Base-by-base conservation (phyloP, 345 rosid species). In the Durio zibethinus region DNA sequence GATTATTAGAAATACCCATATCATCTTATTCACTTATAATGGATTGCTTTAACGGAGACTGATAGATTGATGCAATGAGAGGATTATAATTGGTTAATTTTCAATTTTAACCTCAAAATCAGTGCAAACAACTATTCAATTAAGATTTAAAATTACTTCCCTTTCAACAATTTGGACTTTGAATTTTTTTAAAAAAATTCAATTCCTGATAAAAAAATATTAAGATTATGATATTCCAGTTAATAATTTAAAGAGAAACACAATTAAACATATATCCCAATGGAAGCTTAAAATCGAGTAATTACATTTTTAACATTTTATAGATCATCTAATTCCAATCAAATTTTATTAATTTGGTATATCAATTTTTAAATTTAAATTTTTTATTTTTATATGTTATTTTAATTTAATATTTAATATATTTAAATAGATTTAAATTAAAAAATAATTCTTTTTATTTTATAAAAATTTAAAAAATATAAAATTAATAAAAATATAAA, bases 11-110 rank as follows among this genome's bases (percentile, higher is more conserved):
- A 9, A 82, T 87, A 93, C 97, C 94, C 98, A 93, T 93, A 80
- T 91, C 99, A 80, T 93, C 94, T 35, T 88, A 90, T 78, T 76
- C 94, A 47, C 94, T 90, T 68, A 93, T 90, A 27, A 89, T 69
- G 5, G 97, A 96, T 74, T 96, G 97, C 82, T 86, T 91, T n/a
- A 89, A 83, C 56, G 80, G 80, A 4, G 93, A 91, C 59, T 81
- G 97, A 80, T 96, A 96, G 47, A 96, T 92, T 5, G 97, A 96
- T 15, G 88, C 87, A 1, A 89, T 84, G 20, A 92, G 84, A 48
- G 95, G 97, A 82, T 91, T 97, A 75, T 79, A 8, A 47, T 69
- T 25, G 73, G 31, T 27, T 43, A 43, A 45, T 15, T 25, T 69
- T 69, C 40, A 47, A 69, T n/a, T 27, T 64, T 7, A 25, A 69